Evolutionary conservation across 2,329 filamentous ascomycete species (phyloP), one percentile per base, ranked within the genome.

Genomic region (Penicillium sp.): DNA sequence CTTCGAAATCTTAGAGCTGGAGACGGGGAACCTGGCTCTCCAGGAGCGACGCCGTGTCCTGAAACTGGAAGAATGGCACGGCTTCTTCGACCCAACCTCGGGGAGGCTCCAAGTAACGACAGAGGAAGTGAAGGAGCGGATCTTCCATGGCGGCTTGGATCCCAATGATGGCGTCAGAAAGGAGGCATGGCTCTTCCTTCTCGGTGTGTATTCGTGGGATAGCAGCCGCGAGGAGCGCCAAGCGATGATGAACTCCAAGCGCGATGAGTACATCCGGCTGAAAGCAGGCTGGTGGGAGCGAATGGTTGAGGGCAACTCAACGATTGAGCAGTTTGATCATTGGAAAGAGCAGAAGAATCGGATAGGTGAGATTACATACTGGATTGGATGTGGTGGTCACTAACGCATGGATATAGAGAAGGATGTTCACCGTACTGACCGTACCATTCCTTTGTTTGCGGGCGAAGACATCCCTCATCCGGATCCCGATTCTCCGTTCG

Each of bases 271-370:
- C 71, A 90, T 97, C 56, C 88, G 91, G 60, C 80, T 99, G 41
- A 99, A 99, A 74, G 91, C 89, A 6, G 83, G 88, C 0, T 99
- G 94, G 95, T 99, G 95, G 95, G 92, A 97, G 73, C 82, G 89
- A 37, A 86, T 97, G 64, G 83, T 94, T 2, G 92, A 96, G 54
- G 85, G 92, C 15, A 86, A 89, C 31, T 87, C 89, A 2, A 86
- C 90, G 27, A 81, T 86, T 3, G 90, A 96, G 62, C 85, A 93
- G 63, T 88, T 89, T 27, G 95, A 99, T 68, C 96, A 91, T 87
- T 99, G 93, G 93, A 87, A 91, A 59, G 94, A 99, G 73, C 94
- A 99, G 72, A 90, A 88, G 71, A 87, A 85, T 59, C 84, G 94
- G 60, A 99, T 99, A 74, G 93, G 93, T 96, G 85, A 78, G 86